Evolutionary conservation across 495 filamentous ascomycete genomes (phyloP), one percentile per base, ranked within the genome.

Genomic region (Venustampulla echinocandica): DNA sequence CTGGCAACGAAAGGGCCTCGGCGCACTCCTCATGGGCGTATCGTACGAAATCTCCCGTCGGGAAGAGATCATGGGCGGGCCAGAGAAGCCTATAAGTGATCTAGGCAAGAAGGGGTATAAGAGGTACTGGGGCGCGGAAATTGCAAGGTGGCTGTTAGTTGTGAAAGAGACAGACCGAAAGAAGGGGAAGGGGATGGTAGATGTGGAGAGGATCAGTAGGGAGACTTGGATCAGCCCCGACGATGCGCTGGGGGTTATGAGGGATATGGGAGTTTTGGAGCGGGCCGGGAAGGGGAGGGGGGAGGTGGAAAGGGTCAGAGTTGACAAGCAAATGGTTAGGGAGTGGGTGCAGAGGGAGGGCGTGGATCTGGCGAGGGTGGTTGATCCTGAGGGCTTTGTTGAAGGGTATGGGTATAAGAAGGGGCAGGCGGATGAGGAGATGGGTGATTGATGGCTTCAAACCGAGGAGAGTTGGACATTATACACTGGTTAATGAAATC

Each of bases 1-100:
- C 1, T 97, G 90, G 76, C 92, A 97, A 61, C 78, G 82, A 42
- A 87, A 84, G 52, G 87, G 89, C 11, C 75, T 96, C 2, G 92
- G 92, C 6, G 81, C 87, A 46, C 67, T 96, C 37, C 74, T 99
- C 38, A 97, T 97, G 79, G 87, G 87, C 32, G 80, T 90, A 9
- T 90, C 84, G 42, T 99, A 97, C 64, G 88, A 89, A 59, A 79
- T 99, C 15, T 88, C 87, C n/a, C 79, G 76, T 14, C 77, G 84
- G 46, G 89, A 97, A 59, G 80, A 81, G 10, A 71, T 88, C 23
- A 74, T 96, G 27, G 92, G 92, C 20, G 90, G 92, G 0, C 92
- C 92, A 1, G 92, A 99, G 66, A 90, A 90, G 57, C 90, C 90
- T 11, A 79, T 96, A 42, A 89, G 84, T 33, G 85, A 89, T 52